These are phyloP conservation scores for Myxozyma geophila DNA, from an alignment of 805 yeast species.

Conservation along the genomic window DNA sequence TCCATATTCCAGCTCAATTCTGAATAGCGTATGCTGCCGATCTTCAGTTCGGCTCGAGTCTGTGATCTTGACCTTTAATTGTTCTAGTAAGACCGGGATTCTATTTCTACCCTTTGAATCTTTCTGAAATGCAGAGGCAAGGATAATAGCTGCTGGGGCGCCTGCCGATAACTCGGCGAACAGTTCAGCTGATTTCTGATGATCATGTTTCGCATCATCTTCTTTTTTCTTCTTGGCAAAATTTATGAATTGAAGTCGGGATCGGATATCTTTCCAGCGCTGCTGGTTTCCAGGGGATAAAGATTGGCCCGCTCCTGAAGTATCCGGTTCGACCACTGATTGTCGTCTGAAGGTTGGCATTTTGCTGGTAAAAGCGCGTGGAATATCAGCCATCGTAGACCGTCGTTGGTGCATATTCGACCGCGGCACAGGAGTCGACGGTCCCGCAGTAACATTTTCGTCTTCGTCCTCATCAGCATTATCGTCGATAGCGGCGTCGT, in stretches of 20 bases:
- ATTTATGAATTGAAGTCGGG: slow-evolving; percentile 26
- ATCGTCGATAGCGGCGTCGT: slow-evolving; percentile 1
- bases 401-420: slow-evolving; percentile 5
- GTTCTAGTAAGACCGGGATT: slow-evolving; percentile 79
- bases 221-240: slow-evolving; percentile 33
- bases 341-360: slow-evolving; percentile 3
- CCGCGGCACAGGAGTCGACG: not conserved
- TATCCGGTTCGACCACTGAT: not conserved
- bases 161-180: slow-evolving; percentile 64
- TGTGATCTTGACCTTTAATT: slow-evolving; percentile 67
- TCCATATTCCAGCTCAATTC: slow-evolving; percentile 87
- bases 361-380: slow-evolving; percentile 1
- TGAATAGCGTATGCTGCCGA: slow-evolving; percentile 53
- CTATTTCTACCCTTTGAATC: slow-evolving; percentile 65
- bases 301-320: not conserved
- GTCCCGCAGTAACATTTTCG: not conserved
- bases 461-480: not conserved
- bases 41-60: slow-evolving; percentile 45
- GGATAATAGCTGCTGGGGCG: slow-evolving; percentile 71
- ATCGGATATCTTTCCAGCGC: slow-evolving; percentile 30
- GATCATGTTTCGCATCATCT: slow-evolving; percentile 36
- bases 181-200: slow-evolving; percentile 45
- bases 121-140: slow-evolving; percentile 72
- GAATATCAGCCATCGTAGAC: slow-evolving; percentile 10
- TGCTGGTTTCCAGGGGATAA: slow-evolving; percentile 9